Conservation (phyloP, 2,329 filamentous ascomycete genomes). For the Colletotrichum lupini region DNA sequence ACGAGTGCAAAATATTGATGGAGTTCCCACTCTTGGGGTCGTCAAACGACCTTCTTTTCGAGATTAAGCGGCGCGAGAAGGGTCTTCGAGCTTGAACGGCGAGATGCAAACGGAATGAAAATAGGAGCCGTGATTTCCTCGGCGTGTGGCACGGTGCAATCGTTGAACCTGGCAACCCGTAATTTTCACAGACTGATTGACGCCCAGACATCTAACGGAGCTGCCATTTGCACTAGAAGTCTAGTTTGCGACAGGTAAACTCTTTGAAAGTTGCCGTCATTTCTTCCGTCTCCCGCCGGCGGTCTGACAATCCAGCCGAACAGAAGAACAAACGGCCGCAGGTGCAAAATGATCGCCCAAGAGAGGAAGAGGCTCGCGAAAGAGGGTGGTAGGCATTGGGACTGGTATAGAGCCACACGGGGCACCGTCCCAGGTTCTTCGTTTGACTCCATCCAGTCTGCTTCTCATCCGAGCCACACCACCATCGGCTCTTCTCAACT, state of each 20-base stretch:
- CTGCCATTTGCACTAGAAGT: neutral
- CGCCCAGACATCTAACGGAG: neutral
- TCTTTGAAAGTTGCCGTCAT: neutral
- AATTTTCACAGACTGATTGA: neutral
- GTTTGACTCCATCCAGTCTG: constrained; percentile 21
- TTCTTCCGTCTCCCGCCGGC: too few species aligned
- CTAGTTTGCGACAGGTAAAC: neutral
- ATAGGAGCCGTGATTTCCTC: neutral
- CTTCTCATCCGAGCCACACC: constrained; percentile 28
- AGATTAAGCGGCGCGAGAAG: neutral
- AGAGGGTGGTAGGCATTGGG: neutral
- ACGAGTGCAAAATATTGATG: neutral
- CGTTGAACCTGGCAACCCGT: neutral
- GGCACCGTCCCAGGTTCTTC: neutral
- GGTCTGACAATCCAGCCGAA: too few species aligned
- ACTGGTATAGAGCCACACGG: neutral
- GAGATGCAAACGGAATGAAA: neutral
- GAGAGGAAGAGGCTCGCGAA: neutral
- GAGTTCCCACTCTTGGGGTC: too few species aligned
- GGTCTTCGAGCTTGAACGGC: neutral
- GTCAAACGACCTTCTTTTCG: neutral
- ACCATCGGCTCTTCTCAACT: neutral
- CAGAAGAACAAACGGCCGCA: neutral
- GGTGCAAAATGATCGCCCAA: neutral
- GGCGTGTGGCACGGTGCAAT: neutral